These are phyloP conservation scores for Naganishia friedmannii DNA, from an alignment of 768 basidiomycete species.

Conservation along the genomic window DNA sequence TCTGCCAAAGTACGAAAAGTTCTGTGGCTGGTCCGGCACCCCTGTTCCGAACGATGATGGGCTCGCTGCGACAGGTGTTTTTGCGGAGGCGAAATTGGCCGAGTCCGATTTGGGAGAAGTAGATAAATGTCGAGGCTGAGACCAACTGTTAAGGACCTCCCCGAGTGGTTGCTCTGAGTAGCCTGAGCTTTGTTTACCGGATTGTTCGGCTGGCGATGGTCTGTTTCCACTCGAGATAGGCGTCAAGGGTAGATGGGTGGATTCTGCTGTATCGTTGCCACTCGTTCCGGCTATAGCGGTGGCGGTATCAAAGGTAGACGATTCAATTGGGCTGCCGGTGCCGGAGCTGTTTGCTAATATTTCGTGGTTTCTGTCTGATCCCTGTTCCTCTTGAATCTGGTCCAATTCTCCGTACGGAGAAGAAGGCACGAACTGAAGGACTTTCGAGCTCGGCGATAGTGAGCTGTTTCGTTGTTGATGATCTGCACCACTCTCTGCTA, in stretches of 20 bases:
- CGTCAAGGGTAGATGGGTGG: conserved; percentile 16
- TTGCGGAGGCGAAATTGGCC: neutral
- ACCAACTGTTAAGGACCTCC: neutral
- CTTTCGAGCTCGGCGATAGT: neutral
- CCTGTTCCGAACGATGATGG: neutral
- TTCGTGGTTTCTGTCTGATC: neutral
- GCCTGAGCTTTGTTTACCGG: neutral
- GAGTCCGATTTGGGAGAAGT: neutral
- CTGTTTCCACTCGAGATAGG: neutral
- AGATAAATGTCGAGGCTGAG: neutral
- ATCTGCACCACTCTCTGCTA: neutral
- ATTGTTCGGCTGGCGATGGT: neutral
- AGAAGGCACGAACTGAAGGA: neutral
- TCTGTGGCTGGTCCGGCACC: neutral
- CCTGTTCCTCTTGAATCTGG: conserved; percentile 16
- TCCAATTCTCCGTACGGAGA: conserved; percentile 2
- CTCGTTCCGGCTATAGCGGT: neutral
- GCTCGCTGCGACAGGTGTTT: neutral
- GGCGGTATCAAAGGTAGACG: neutral
- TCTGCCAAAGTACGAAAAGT: conserved; percentile 5
- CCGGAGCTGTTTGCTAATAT: neutral
- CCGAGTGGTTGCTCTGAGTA: neutral
- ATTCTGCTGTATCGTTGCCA: neutral
- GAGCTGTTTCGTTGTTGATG: neutral
- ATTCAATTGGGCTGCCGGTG: neutral